Base-by-base conservation (phyloP, 495 filamentous ascomycete species). In the Hypoxylon subgilvum region DNA sequence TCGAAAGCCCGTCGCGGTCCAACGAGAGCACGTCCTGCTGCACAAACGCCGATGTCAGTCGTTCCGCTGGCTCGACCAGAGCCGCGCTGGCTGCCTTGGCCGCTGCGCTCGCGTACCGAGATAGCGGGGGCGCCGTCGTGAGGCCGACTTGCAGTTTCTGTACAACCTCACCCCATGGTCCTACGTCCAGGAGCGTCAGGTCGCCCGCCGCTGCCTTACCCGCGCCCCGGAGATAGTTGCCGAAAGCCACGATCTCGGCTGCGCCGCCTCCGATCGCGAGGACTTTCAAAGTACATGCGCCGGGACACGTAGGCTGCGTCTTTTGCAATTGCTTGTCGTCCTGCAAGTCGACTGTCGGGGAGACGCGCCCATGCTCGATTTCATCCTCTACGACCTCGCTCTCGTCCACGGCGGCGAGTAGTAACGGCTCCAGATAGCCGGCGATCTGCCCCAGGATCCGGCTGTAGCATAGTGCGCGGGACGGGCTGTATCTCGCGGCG, bases 251-350 rank as follows among this genome's bases (percentile, higher is more conserved):
- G 28, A 92, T 75, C 73, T 98, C 94, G 10, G 92, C 92, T 0
- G 91, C 91, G 28, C 91, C 91, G 31, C 91, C 94, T 32, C 94
- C 94, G 65, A 97, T 82, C 62, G 85, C 88, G 10, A 90, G 79
- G 4, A 88, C 70, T 40, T 75, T 77, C 4, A 75, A 45, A 4
- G 57, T 44, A n/a, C n/a, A n/a, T 5, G 48, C 0, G 10, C 5
- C 6, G 7, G 22, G 34, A 0, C 18, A 9, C 6, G 6, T 23
- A 8, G 13, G 43, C 9, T 34, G 31, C 9, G 31, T 13, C 31
- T 12, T 58, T 35, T 14, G 18, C 54, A 17, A 4, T 28, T 7
- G n/a, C n/a, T 57, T 22, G 1, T 39, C 18, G n/a, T 41, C 46
- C 21, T 28, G 34, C 4, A 28, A 6, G 5, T 60, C 61, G 3